phyloP scores from a whole-genome alignment of 1,139 yeast species.

The Pichia inconspicua region DNA sequence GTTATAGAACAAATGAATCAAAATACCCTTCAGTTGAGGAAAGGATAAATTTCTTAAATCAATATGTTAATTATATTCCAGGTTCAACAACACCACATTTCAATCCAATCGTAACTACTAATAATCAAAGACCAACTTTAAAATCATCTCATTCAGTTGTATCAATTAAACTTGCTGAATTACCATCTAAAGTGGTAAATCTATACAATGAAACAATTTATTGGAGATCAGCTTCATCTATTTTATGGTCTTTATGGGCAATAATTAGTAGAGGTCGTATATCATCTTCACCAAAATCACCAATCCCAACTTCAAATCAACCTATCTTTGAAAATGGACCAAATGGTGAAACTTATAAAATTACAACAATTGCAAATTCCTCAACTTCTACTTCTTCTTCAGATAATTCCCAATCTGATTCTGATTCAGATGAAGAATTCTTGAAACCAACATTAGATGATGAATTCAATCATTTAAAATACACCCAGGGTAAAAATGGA shows the following conservation, averaged over 20 bases:
- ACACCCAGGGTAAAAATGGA: conserved; percentile 67
- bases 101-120: conserved; percentile 4
- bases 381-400: background rate
- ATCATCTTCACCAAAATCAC: conserved; percentile 3
- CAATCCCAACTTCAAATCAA: background rate
- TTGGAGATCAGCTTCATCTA: conserved; percentile 78
- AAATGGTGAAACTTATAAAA: conserved; percentile 36
- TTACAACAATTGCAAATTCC: conserved; percentile 9
- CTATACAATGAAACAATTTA: conserved; percentile 56
- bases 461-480: conserved; percentile 70
- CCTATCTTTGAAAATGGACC: conserved; percentile 33
- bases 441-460: conserved; percentile 49
- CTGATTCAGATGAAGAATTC: conserved; percentile 27
- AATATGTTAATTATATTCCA: conserved; percentile 52
- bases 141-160: conserved; percentile 19
- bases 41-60: conserved; percentile 61
- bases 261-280: conserved; percentile 37
- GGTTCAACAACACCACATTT: conserved; percentile 24
- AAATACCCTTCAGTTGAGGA: conserved; percentile 62
- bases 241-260: conserved; percentile 91
- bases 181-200: conserved; percentile 36
- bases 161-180: conserved; percentile 19
- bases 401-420: background rate
- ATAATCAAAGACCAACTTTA: conserved; percentile 3
- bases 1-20: conserved; percentile 50